Conservation (phyloP, 768 basidiomycete genomes). For the Russula sp. region DNA sequence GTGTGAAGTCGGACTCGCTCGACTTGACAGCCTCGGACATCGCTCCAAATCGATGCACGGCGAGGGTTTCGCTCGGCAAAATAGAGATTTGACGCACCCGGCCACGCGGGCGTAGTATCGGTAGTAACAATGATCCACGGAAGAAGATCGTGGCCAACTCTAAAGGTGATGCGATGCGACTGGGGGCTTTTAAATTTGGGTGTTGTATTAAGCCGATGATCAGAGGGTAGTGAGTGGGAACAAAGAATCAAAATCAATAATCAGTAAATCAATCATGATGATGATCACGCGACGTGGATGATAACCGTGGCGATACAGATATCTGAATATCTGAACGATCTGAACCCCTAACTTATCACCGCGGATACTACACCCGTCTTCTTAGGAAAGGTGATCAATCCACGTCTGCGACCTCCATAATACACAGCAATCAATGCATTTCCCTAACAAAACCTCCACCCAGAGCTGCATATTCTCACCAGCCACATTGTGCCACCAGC, state of each 20-base stretch:
- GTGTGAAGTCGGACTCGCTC: background rate
- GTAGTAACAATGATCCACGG: slow-evolving; percentile 5
- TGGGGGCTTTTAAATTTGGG: too few species aligned
- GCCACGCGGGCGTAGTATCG: background rate
- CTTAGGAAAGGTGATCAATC: too few species aligned
- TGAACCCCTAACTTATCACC: background rate
- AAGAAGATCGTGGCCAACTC: background rate
- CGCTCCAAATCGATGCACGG: background rate
- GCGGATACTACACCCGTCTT: background rate
- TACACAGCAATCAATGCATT: too few species aligned
- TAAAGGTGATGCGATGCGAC: background rate
- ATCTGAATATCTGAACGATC: background rate
- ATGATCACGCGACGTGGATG: background rate
- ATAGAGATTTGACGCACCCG: background rate
- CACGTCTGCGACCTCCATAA: too few species aligned
- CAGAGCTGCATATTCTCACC: too few species aligned
- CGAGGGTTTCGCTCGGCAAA: background rate
- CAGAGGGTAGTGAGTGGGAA: background rate
- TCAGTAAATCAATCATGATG: background rate
- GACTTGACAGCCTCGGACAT: slow-evolving; percentile 3
- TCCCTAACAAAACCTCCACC: too few species aligned
- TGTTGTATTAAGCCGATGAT: background rate
- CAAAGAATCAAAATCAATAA: background rate
- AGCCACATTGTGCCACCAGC: too few species aligned
- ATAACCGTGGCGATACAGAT: background rate